Evolutionary conservation across 2,329 filamentous ascomycete genomes (phyloP).

Genomic region (Aspergillus novofumigatus): DNA sequence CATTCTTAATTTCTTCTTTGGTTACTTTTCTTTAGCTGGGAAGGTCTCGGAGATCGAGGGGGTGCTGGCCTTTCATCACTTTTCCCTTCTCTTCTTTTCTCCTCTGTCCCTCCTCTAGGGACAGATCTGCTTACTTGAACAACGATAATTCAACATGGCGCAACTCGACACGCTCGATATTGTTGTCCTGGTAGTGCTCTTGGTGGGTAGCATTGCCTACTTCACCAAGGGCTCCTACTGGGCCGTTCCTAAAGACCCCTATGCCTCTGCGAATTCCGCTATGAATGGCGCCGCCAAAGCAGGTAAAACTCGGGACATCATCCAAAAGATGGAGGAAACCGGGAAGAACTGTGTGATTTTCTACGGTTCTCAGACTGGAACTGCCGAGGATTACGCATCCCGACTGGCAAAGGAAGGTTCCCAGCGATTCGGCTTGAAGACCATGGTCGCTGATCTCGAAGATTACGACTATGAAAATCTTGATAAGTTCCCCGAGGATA

Average conservation of each 20-base stretch:
- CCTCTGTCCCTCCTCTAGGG: not conserved
- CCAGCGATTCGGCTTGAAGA: conserved; percentile 91
- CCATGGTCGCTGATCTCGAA: conserved; percentile 96
- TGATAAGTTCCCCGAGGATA: conserved; percentile 81
- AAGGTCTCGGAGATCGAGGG: not conserved
- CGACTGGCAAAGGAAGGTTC: conserved; percentile 95
- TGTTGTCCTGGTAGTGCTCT: conserved; percentile 78
- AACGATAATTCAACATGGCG: conserved; percentile 59
- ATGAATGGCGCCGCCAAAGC: conserved; percentile 67
- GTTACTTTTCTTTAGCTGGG: not conserved
- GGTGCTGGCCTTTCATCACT: not conserved
- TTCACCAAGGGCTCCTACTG: conserved; percentile 95
- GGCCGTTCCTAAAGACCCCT: conserved; percentile 80
- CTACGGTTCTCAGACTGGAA: conserved; percentile 97
- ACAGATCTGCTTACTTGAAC: not conserved
- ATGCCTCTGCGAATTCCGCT: conserved; percentile 62
- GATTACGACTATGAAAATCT: conserved; percentile 97
- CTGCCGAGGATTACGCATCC: conserved; percentile 96
- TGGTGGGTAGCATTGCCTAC: conserved; percentile 86
- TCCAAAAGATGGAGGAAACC: conserved; percentile 93
- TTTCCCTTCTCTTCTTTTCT: not conserved
- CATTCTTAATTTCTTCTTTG: conserved; percentile 9
- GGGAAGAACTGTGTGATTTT: conserved; percentile 98
- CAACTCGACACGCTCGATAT: conserved; percentile 95
- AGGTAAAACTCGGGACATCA: conserved; percentile 82